These are phyloP conservation scores for Chytriomyces confervae DNA, from an alignment of 192 early-diverging fungal species.

Conservation along the genomic window DNA sequence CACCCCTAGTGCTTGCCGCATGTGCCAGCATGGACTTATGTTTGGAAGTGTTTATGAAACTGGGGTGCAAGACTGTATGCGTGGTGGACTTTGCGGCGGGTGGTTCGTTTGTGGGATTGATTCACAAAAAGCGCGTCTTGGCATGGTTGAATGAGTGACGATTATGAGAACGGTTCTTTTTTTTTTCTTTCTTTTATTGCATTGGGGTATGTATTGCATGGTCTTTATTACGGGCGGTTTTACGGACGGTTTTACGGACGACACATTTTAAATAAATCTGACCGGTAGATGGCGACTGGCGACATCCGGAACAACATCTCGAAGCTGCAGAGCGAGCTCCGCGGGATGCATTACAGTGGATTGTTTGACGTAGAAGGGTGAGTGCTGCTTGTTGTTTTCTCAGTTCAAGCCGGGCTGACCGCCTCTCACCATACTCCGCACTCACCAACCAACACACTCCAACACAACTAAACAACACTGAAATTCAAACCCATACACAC, in stretches of 20 bases:
- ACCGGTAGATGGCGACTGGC: conserved; percentile 45
- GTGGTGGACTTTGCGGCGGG: conserved; percentile 54
- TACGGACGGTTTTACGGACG: background rate
- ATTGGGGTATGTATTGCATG: too few relatives aligned
- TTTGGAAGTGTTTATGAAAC: conserved; percentile 80
- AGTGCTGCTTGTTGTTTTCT: background rate
- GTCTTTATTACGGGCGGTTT: too few relatives aligned
- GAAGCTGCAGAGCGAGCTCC: conserved; percentile 51
- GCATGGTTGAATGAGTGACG: conserved; percentile 64
- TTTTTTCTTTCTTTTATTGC: too few relatives aligned
- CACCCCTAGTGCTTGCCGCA: conserved; percentile 75
- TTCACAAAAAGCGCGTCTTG: conserved; percentile 85
- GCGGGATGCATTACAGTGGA: conserved; percentile 44
- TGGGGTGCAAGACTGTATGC: conserved; percentile 82
- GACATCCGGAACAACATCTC: conserved; percentile 61
- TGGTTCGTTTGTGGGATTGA: conserved; percentile 79
- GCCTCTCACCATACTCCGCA: background rate
- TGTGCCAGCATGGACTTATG: conserved; percentile 86
- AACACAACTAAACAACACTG: background rate
- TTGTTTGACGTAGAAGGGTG: conserved; percentile 43
- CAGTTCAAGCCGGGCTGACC: too few relatives aligned
- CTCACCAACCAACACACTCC: too few relatives aligned
- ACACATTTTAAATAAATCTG: background rate
- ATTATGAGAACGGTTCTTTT: background rate
- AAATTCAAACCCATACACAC: background rate